Conservation (phyloP, 257 asterid genomes). For the Euphrasia confusa region DNA sequence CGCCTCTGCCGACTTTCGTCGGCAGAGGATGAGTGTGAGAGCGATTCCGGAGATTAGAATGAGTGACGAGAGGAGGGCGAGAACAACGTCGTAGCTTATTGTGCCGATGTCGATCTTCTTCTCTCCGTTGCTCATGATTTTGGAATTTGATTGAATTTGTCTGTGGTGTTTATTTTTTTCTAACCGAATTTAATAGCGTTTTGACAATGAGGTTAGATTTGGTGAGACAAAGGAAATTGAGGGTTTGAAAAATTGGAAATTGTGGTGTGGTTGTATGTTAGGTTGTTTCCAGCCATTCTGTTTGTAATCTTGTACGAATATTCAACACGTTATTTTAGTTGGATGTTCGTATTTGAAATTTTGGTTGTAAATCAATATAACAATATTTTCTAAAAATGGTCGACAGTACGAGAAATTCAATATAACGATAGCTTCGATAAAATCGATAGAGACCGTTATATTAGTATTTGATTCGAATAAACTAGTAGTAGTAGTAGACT, state of each 20-base stretch:
- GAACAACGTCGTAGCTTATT: conserved; percentile 31
- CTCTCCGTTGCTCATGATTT: conserved; percentile 32
- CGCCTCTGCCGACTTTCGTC: conserved; percentile 30
- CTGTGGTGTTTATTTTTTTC: not conserved
- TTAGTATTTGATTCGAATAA: too few species aligned
- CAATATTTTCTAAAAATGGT: too few species aligned
- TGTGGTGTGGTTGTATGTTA: conserved; percentile 21
- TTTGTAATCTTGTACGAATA: not conserved
- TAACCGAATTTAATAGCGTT: not conserved
- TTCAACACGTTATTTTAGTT: too few species aligned
- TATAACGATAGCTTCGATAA: too few species aligned
- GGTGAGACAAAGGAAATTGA: conserved; percentile 13
- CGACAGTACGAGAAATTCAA: too few species aligned
- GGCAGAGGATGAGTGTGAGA: conserved; percentile 41
- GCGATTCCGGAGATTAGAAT: conserved; percentile 29
- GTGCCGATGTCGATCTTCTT: conserved; percentile 22
- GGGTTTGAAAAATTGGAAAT: conserved; percentile 12
- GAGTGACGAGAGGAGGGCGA: conserved; percentile 34
- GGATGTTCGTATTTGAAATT: too few species aligned
- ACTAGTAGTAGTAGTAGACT: too few species aligned
- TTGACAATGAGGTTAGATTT: conserved; percentile 24
- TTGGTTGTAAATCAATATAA: too few species aligned
- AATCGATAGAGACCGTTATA: too few species aligned
- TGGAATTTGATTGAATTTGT: not conserved
- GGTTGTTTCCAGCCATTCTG: conserved; percentile 38